These are phyloP conservation scores for Xylariales sp. DNA, from an alignment of 2,329 filamentous ascomycete species.

Conservation along the genomic window DNA sequence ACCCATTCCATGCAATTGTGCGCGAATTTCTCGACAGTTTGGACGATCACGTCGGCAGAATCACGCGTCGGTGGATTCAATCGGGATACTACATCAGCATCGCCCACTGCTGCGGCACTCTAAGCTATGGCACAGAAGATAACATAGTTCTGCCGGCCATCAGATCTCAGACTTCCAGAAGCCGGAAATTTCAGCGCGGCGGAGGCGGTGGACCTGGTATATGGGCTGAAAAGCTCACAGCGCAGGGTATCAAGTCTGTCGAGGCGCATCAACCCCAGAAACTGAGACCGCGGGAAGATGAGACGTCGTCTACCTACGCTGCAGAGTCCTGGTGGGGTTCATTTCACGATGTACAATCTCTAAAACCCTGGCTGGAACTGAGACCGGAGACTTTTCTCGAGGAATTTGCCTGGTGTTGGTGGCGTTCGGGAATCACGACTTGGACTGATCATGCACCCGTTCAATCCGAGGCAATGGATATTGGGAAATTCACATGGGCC, in stretches of 20 bases:
- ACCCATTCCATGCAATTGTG: constrained; percentile 37
- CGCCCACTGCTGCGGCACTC: constrained; percentile 46
- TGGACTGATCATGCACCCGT: constrained; percentile 27
- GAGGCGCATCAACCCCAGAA: no score
- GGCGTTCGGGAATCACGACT: constrained; percentile 32
- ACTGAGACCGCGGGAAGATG: no score
- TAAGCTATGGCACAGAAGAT: constrained; percentile 47
- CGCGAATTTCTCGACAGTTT: constrained; percentile 49
- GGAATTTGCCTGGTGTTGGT: constrained; percentile 50
- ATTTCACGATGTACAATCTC: no score
- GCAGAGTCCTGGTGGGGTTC: no score
- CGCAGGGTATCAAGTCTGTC: no score
- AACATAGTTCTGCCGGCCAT: constrained; percentile 43
- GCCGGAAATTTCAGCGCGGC: constrained; percentile 17
- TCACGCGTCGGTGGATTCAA: constrained; percentile 47
- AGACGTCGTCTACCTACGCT: no score
- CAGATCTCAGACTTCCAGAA: constrained; percentile 22
- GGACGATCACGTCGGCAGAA: constrained; percentile 50
- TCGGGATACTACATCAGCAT: constrained; percentile 49
- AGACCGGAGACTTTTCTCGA: constrained; percentile 39
- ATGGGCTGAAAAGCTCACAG: constrained; percentile 16
- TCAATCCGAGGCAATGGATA: constrained; percentile 1
- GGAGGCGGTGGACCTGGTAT: constrained; percentile 18
- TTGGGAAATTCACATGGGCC: background rate
- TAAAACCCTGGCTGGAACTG: no score